Evolutionary conservation across 768 basidiomycete species (phyloP).

Genomic region (Leccinum obscurum): DNA sequence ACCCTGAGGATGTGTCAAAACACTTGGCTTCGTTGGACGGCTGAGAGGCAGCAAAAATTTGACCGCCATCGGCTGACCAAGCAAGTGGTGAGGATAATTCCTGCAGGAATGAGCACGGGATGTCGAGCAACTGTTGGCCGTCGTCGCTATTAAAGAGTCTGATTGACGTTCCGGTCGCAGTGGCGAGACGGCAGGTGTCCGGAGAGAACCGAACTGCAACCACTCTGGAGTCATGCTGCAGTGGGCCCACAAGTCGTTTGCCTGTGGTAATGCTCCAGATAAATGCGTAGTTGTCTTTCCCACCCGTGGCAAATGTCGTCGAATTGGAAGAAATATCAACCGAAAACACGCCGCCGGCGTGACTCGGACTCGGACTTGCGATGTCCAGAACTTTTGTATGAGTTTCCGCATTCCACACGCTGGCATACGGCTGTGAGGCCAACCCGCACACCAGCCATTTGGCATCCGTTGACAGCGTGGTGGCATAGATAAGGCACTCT

Average conservation of each 20-base stretch:
- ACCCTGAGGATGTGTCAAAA: neutral
- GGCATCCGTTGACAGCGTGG: too few species aligned
- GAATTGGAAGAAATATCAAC: neutral
- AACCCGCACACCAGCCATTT: too few species aligned
- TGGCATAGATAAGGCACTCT: neutral
- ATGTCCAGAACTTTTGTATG: neutral
- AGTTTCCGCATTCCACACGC: neutral
- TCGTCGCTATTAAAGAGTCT: too few species aligned
- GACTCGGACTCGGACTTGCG: neutral
- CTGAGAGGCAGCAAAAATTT: neutral
- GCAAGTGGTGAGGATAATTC: neutral
- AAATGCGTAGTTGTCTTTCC: too few species aligned
- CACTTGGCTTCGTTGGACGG: neutral
- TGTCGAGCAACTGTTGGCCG: too few species aligned
- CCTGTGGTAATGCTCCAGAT: too few species aligned
- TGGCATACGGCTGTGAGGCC: too few species aligned
- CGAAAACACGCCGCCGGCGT: rapidly evolving
- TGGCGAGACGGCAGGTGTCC: neutral
- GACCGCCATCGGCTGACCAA: neutral
- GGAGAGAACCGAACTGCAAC: neutral
- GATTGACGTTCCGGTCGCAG: neutral
- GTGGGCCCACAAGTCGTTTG: neutral
- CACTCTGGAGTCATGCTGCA: neutral
- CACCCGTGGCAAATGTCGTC: neutral
- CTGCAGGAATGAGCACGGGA: too few species aligned